Evolutionary conservation across 1,284 basidiomycete genomes (phyloP), one percentile per base, ranked within the genome.

Genomic region (Pseudozyma tsukubaensis): DNA sequence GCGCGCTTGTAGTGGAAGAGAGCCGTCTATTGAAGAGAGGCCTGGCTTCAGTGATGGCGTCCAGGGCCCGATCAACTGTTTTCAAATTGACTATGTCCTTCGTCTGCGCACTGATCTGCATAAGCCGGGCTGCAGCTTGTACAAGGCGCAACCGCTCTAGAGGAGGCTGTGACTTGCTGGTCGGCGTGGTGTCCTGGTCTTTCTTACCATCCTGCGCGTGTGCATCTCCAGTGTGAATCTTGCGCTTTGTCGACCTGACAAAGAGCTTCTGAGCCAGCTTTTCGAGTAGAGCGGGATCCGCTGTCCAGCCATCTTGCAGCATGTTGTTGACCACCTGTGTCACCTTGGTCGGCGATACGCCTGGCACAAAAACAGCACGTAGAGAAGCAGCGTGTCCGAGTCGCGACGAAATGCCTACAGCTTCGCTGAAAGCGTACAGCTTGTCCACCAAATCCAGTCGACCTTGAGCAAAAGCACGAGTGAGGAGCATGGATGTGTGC

Each of bases 41-140:
- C n/a, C 29, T 32, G 1, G 32, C 63, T 18, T 14, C n/a, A 3
- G 10, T 10, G 18, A 70, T 56, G 0, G 50, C 59, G 5, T 63
- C 44, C 16, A 74, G 56, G 12, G 57, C 62, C n/a, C 53, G 44
- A 13, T 40, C 18, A 11, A 69, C 59, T 2, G 66, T 70, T 12
- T 29, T 29, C 0, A 74, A 50, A 36, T 74, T 74, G n/a, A 74
- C 62, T 11, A 61, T 29, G 2, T 58, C 61, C 53, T 62, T 58
- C 24, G 12, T 47, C 4, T 29, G 40, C 11, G 58, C 55, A 29
- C 56, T 55, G 36, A 70, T 19, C n/a, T 45, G 42, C 62, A 62
- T 66, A 29, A 74, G 42, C 14, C 32, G 19, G 1, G 44, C 29
- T 3, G 66, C 72, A 32, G 62, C 44, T 32, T 66, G 39, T 10